Conservation (phyloP, 192 early-diverging fungal genomes). For the Entophlyctis luteolus region DNA sequence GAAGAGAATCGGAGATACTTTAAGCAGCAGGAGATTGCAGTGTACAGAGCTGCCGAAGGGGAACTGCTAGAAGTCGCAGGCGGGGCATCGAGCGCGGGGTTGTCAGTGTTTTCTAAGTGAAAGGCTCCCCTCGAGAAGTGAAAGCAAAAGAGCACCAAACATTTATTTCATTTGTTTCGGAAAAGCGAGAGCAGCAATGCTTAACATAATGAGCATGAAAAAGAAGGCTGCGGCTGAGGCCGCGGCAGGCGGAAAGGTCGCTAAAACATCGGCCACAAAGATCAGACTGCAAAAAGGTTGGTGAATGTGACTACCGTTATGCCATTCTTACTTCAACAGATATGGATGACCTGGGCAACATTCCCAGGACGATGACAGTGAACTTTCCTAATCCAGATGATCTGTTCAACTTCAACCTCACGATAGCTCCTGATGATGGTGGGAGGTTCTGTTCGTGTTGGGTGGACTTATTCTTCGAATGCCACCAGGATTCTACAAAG, state of each 20-base stretch:
- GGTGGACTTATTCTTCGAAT: background rate
- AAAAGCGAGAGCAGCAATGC: too few relatives aligned
- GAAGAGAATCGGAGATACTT: constrained; percentile 99
- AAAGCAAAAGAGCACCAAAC: too few relatives aligned
- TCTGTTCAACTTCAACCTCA: constrained; percentile 76
- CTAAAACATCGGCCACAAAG: constrained; percentile 78
- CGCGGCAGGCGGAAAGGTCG: constrained; percentile 55
- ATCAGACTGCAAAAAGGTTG: constrained; percentile 91
- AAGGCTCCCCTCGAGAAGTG: background rate
- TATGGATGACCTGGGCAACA: constrained; percentile 69
- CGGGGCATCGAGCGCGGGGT: constrained; percentile 38
- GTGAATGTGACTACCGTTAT: background rate
- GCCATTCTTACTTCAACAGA: constrained; percentile 50
- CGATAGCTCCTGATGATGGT: constrained; percentile 86
- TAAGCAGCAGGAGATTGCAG: constrained; percentile 89
- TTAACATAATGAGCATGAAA: constrained; percentile 87
- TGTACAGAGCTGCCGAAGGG: constrained; percentile 25
- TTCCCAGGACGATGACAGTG: constrained; percentile 73
- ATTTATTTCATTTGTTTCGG: too few relatives aligned
- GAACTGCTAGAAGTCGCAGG: constrained; percentile 36
- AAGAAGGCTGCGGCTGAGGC: constrained; percentile 66
- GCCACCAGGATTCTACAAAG: constrained; percentile 72
- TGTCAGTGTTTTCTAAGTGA: constrained; percentile 31
- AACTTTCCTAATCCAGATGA: constrained; percentile 73
- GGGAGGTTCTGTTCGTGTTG: background rate